Evolutionary conservation across 306 rosid genomes (phyloP).

Genomic region (Astragalus glycyphyllos): DNA sequence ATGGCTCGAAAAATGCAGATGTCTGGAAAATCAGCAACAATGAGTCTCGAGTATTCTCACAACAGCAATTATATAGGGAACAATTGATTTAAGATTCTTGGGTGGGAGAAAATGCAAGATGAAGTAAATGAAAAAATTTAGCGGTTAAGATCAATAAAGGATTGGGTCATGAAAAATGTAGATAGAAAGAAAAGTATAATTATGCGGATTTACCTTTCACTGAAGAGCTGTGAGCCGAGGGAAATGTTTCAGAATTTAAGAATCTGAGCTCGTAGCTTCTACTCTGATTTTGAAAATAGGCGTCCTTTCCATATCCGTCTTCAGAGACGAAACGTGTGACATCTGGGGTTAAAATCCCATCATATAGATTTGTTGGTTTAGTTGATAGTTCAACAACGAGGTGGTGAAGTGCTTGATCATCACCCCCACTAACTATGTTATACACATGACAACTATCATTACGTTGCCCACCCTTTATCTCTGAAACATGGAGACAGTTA

Average conservation of each 20-base stretch:
- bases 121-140: not conserved
- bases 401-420: constrained; percentile 87
- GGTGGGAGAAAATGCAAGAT: constrained; percentile 26
- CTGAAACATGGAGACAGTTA: constrained; percentile 89
- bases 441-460: constrained; percentile 50
- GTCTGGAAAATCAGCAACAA: constrained; percentile 16
- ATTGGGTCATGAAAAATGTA: not conserved
- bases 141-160: constrained; percentile 19
- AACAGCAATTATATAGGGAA: not conserved
- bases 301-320: constrained; percentile 45
- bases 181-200: constrained; percentile 24
- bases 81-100: constrained; percentile 5
- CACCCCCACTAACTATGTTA: constrained; percentile 86
- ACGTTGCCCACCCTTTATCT: constrained; percentile 51
- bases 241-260: constrained; percentile 53
- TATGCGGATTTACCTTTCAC: constrained; percentile 67
- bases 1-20: constrained; percentile 23
- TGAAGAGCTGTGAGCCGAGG: constrained; percentile 92
- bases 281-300: constrained; percentile 45
- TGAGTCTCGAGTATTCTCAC: not conserved
- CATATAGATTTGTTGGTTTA: constrained; percentile 42
- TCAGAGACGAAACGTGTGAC: constrained; percentile 30
- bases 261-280: constrained; percentile 53
- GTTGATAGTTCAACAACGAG: constrained; percentile 59
- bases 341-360: constrained; percentile 46